These are phyloP conservation scores for Brassica nigra DNA, from an alignment of 345 rosid species.

Conservation along the genomic window DNA sequence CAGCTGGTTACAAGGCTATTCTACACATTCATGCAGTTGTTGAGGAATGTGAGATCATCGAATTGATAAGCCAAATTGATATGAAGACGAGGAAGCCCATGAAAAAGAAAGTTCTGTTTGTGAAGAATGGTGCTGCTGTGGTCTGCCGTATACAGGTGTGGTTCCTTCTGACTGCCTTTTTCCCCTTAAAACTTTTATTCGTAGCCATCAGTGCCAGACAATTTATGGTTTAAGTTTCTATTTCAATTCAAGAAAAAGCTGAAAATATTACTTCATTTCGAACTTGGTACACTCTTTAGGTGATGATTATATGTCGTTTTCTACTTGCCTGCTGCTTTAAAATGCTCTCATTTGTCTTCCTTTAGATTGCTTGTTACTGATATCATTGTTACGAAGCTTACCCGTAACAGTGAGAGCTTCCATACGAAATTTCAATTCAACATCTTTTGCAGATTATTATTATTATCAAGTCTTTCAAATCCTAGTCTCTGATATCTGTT, in stretches of 20 bases:
- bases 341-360: background rate
- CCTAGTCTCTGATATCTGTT: background rate
- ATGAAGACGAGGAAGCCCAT: constrained; percentile 82
- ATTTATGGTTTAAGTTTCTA: constrained; percentile 4
- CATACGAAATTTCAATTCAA: background rate
- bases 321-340: background rate
- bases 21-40: constrained; percentile 92
- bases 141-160: constrained; percentile 81
- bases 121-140: constrained; percentile 82
- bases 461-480: background rate
- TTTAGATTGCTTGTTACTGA: background rate
- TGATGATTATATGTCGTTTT: background rate
- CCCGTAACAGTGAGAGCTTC: background rate
- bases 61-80: constrained; percentile 79
- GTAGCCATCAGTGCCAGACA: background rate
- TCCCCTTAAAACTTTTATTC: background rate
- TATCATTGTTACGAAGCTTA: background rate
- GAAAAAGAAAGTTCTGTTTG: constrained; percentile 87
- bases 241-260: background rate
- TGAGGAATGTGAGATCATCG: constrained; percentile 92
- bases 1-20: constrained; percentile 95
- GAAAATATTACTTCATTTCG: background rate
- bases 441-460: background rate
- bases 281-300: background rate
- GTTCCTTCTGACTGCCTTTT: background rate